Conservation (phyloP, 805 yeast genomes). For the Metschnikowia anglica region DNA sequence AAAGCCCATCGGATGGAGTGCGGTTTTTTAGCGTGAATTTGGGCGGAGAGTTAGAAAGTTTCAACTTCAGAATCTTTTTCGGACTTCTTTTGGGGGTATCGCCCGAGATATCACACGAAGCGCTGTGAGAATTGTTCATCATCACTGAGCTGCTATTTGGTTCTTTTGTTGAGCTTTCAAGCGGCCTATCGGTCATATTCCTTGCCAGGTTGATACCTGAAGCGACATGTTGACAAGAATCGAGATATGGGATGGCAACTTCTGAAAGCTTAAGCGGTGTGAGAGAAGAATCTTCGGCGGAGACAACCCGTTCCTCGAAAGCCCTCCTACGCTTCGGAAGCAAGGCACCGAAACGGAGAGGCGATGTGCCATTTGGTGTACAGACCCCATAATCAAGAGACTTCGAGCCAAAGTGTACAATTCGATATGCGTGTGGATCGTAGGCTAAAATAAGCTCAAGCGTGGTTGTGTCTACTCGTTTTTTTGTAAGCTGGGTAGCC, state of each 20-base stretch:
- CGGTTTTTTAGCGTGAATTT: conserved; percentile 34
- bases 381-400: conserved; percentile 17
- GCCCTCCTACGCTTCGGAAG: conserved; percentile 21
- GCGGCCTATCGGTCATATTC: not conserved
- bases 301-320: conserved; percentile 14
- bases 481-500: conserved; percentile 17
- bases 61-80: conserved; percentile 1
- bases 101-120: not conserved
- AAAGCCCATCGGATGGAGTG: conserved; percentile 24
- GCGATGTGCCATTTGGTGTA: conserved; percentile 14
- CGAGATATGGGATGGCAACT: conserved; percentile 2
- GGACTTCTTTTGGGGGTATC: not conserved
- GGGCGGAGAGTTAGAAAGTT: conserved; percentile 34
- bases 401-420: conserved; percentile 12
- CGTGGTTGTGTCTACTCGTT: conserved; percentile 12
- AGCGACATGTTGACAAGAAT: not conserved
- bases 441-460: conserved; percentile 13
- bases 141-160: not conserved
- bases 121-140: not conserved
- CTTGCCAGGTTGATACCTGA: not conserved
- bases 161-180: not conserved
- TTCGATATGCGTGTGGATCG: conserved; percentile 12
- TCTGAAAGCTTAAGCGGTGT: conserved; percentile 3
- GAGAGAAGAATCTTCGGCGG: not conserved
- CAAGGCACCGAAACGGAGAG: conserved; percentile 16